These are phyloP conservation scores for Parvularia atlantis DNA, from an alignment of 78 protist genomes.

Conservation along the genomic window DNA sequence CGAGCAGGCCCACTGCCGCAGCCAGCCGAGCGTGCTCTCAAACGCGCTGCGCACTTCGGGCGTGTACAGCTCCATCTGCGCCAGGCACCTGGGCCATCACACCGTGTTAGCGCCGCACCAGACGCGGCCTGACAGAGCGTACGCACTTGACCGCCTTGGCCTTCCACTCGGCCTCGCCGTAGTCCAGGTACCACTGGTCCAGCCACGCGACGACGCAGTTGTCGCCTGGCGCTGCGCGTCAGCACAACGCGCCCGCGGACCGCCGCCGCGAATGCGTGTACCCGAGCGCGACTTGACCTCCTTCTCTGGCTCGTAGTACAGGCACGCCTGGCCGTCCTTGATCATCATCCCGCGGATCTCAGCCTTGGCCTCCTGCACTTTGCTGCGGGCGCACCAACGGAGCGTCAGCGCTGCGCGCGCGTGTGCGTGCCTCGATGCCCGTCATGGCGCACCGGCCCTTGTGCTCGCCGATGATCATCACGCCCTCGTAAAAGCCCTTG, in stretches of 20 bases:
- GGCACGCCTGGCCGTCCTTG: constrained; percentile 48
- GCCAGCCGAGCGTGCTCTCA: constrained; percentile 52
- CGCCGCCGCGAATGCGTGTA: too few relatives aligned
- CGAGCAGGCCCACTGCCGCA: constrained; percentile 96
- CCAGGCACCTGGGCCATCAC: constrained; percentile 8
- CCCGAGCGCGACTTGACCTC: constrained; percentile 90
- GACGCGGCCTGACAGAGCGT: not conserved
- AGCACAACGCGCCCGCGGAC: too few relatives aligned
- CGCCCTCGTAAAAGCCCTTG: constrained; percentile 77
- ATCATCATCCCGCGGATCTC: constrained; percentile 35
- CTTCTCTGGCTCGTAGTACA: constrained; percentile 91
- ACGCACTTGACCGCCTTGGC: constrained; percentile 2
- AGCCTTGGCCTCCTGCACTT: constrained; percentile 81
- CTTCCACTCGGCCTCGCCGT: constrained; percentile 93
- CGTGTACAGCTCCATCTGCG: constrained; percentile 32
- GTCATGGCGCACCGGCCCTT: constrained; percentile 50
- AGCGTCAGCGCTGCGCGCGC: too few relatives aligned
- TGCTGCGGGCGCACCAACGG: not conserved
- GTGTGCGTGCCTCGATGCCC: too few relatives aligned
- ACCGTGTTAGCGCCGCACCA: not conserved
- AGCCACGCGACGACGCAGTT: constrained; percentile 93
- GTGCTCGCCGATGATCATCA: constrained; percentile 69
- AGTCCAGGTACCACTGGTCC: constrained; percentile 98
- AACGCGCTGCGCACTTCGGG: constrained; percentile 38
- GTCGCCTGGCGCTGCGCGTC: too few relatives aligned